Evolutionary conservation across 2,329 filamentous ascomycete genomes (phyloP), one percentile per base, ranked within the genome.

Genomic region (Tetracladium maxilliforme): DNA sequence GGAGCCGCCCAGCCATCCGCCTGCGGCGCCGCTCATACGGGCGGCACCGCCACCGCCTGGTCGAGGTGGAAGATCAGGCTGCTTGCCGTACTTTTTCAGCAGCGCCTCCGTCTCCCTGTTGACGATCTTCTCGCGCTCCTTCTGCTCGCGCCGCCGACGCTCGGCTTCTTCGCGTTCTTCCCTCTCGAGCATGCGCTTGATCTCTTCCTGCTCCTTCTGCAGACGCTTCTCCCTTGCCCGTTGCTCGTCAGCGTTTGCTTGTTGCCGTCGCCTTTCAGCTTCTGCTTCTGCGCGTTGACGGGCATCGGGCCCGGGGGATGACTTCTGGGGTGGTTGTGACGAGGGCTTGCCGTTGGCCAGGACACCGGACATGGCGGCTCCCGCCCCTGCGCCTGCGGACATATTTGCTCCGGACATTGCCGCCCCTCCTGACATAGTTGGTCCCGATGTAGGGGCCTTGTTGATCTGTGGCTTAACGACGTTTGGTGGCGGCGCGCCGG

Each of bases 21-120:
- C 7, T 26, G 25, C 2, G 25, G 25, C 10, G 19, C 15, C 5
- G 17, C 19, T 2, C 19, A 20, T 15, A 22, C 21, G 7, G 19
- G 17, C 5, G 25, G 25, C 4, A 18, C 25, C 10, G 14, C 19
- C 2, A 22, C 21, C n/a, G 17, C 16, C 19, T 18, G 32, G 35
- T 14, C 30, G 30, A 12, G 29, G 27, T 10, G 33, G 31, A 12
- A 30, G 24, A 10, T 33, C 29, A 16, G 32, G 26, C 4, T 23
- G n/a, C 18, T 29, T 38, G 7, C 79, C 78, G 38, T 81, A 86
- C 37, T 75, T 48, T 36, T 58, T 67, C 13, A 69, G 58, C 18
- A 98, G 56, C 2, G 84, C 64, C 45, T 90, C 82, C 1, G 90
- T 95, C 52, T 98, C 87, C 33, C 64, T 65, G 12, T 86, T 74